A percentile compares a stretch with the other conserved stretches of the same genome.
These are phyloP conservation scores for Picochlorum costavermella DNA, from an alignment of 139 green algal species.

Conservation along the genomic window DNA sequence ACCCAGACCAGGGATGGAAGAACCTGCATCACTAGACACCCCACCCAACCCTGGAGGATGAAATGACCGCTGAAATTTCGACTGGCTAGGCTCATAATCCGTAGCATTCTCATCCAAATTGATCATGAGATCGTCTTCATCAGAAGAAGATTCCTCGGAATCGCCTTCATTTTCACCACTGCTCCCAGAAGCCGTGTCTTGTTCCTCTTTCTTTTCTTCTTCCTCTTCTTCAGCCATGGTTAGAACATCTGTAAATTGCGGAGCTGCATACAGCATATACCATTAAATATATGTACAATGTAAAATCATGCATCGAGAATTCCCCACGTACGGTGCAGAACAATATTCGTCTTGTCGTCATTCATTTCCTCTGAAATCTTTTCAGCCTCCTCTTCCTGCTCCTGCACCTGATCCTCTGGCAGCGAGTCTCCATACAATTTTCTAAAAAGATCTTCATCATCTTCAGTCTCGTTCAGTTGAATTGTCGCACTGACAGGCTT, in stretches of 20 bases:
- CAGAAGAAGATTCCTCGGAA: slow-evolving; percentile 4
- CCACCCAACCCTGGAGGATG: slow-evolving; percentile 8
- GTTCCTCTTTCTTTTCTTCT: not conserved
- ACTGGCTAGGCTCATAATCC: slow-evolving; percentile 14
- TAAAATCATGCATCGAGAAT: no score
- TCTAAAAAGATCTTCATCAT: slow-evolving; percentile 23
- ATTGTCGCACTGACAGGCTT: not conserved
- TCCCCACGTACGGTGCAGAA: no score
- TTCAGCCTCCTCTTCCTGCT: no score
- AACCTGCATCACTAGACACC: not conserved
- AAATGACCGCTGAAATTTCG: slow-evolving; percentile 16
- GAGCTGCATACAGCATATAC: not conserved
- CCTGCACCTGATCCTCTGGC: not conserved
- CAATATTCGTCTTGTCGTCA: no score
- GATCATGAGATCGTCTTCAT: slow-evolving; percentile 34
- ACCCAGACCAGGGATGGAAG: not conserved
- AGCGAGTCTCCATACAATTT: slow-evolving; percentile 23
- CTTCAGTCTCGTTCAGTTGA: slow-evolving; percentile 32
- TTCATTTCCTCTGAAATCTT: no score
- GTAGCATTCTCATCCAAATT: slow-evolving; percentile 32
- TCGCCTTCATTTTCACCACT: not conserved
- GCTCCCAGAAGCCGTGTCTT: not conserved
- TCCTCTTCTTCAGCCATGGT: not conserved
- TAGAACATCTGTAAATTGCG: not conserved
- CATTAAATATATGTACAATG: no score